These are phyloP conservation scores for Leptographium flavum DNA, from an alignment of 2,329 filamentous ascomycete genomes.

Conservation along the genomic window DNA sequence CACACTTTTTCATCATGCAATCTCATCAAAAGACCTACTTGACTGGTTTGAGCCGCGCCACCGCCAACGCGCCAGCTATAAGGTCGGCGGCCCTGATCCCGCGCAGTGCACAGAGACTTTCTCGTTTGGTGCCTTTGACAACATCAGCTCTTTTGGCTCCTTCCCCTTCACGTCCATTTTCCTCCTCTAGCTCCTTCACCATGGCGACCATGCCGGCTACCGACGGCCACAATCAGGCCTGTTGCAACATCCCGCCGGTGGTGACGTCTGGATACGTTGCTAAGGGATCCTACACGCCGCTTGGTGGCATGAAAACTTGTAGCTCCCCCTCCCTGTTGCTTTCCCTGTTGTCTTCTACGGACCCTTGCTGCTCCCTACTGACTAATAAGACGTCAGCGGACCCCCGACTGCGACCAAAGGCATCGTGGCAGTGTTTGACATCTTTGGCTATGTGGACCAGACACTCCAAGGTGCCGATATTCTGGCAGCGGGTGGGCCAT, in stretches of 20 bases:
- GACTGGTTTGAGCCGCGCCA: too few species aligned
- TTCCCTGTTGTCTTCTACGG: too few species aligned
- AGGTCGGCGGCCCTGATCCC: too few species aligned
- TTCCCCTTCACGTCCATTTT: too few species aligned
- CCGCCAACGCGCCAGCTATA: too few species aligned
- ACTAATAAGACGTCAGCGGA: background rate
- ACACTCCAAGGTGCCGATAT: background rate
- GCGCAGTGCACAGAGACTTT: too few species aligned
- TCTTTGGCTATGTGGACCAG: background rate
- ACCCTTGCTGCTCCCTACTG: too few species aligned
- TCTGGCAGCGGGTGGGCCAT: background rate
- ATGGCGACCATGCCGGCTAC: background rate
- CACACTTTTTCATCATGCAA: too few species aligned
- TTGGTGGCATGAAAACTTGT: background rate
- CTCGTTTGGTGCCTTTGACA: too few species aligned
- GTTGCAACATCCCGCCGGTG: background rate
- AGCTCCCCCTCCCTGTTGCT: background rate
- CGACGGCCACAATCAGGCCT: background rate
- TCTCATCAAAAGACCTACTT: too few species aligned
- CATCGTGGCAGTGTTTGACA: background rate
- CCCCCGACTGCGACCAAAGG: background rate
- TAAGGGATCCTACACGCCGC: background rate
- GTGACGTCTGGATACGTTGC: background rate
- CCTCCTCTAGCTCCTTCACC: too few species aligned
- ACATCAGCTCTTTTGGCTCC: too few species aligned